Conservation (phyloP, 2,329 filamentous ascomycete genomes). For the Diaporthe sp. region DNA sequence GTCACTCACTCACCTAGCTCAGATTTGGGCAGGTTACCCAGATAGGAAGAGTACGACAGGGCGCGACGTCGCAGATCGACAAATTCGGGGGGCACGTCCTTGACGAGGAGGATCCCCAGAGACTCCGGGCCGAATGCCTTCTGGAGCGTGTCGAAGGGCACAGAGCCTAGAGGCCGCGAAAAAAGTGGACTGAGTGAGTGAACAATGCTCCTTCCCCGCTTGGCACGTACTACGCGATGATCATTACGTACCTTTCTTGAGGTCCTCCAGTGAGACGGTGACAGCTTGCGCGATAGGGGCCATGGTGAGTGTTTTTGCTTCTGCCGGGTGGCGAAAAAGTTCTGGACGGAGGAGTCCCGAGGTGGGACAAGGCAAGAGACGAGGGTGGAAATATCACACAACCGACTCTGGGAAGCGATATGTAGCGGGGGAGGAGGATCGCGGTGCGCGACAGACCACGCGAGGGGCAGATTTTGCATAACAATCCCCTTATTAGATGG, state of each 20-base stretch:
- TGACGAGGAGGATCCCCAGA: conserved; percentile 93
- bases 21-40: conserved; percentile 81
- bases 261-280: conserved; percentile 73
- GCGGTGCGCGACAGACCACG: not conserved
- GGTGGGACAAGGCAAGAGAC: not conserved
- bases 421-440: not conserved
- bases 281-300: conserved; percentile 67
- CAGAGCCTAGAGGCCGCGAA: conserved; percentile 63
- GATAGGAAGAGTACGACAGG: conserved; percentile 89
- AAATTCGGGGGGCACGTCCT: conserved; percentile 83
- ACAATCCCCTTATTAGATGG: not conserved
- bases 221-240: conserved; percentile 46
- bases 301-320: conserved; percentile 51
- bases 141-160: conserved; percentile 78
- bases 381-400: not conserved
- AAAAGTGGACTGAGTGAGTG: conserved; percentile 35
- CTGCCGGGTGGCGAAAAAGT: conserved; percentile 19
- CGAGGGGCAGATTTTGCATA: conserved; percentile 28
- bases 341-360: conserved; percentile 14
- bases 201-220: not conserved
- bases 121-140: conserved; percentile 92
- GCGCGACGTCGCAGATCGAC: conserved; percentile 78
- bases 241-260: conserved; percentile 64
- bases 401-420: not conserved
- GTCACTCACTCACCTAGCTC: conserved; percentile 73